A percentile compares a stretch with the other conserved stretches of the same genome.
Conservation (phyloP, 2,329 filamentous ascomycete species). For the Emericellopsis atlantica region DNA sequence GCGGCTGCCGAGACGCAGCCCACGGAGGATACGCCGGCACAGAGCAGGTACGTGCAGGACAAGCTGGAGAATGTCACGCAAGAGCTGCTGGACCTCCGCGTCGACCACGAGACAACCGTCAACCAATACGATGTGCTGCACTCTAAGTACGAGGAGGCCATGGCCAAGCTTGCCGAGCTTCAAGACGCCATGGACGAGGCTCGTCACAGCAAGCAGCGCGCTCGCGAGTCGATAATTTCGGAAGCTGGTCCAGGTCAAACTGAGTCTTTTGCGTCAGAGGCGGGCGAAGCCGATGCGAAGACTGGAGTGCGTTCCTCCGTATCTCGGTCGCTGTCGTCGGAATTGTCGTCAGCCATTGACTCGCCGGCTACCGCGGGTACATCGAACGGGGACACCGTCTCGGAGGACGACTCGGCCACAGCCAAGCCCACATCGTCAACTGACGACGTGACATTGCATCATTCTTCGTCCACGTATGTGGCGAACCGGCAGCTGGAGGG, state of each 20-base stretch:
- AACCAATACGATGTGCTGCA: conserved; percentile 72
- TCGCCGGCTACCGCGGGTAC: conserved; percentile 54
- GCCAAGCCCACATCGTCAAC: conserved; percentile 27
- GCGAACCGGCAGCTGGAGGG: conserved; percentile 32
- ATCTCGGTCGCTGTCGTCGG: conserved; percentile 85
- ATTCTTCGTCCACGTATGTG: background rate
- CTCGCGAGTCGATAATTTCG: conserved; percentile 44
- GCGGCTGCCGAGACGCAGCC: background rate
- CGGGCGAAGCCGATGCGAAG: conserved; percentile 58
- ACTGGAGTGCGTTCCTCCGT: conserved; percentile 51
- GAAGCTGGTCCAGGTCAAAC: conserved; percentile 35
- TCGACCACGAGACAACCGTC: conserved; percentile 78
- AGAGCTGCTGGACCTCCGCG: conserved; percentile 78
- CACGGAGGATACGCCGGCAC: conserved; percentile 51
- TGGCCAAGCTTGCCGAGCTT: conserved; percentile 70
- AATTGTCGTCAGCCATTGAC: conserved; percentile 79
- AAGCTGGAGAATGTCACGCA: conserved; percentile 87
- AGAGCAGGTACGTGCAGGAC: conserved; percentile 77
- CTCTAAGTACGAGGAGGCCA: conserved; percentile 80
- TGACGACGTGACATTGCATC: conserved; percentile 22
- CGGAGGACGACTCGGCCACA: conserved; percentile 27
- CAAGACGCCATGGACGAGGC: conserved; percentile 77
- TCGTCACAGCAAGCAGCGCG: conserved; percentile 37
- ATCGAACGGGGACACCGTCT: conserved; percentile 39
- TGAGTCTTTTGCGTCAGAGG: conserved; percentile 75